Evolutionary conservation across 1,139 yeast genomes (phyloP), one percentile per base, ranked within the genome.

Genomic region (Suhomyces anneliseae): DNA sequence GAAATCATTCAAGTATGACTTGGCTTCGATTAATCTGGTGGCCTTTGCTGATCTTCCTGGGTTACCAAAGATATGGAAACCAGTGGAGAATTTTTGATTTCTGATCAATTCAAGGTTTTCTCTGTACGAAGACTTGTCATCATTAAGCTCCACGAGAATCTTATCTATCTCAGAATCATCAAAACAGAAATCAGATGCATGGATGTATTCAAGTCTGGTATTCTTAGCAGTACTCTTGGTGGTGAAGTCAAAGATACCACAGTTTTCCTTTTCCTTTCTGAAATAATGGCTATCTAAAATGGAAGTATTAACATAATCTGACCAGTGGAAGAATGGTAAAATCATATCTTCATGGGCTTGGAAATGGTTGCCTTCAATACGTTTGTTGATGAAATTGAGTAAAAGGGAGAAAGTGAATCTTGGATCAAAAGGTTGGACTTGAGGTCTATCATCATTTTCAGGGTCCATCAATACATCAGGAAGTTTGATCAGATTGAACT

Each of bases 1-100:
- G 48, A 75, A 74, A 37, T 74, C 76, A 46, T 72, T 55, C 8
- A 78, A 56, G 52, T 64, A 76, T 12, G 79, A 70, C 48, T 66
- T 69, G 2, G 73, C 62, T 27, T 70, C 70, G 3, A 75, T 36
- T 1, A 62, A 55, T 39, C 74, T 65, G 29, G 60, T 45, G 3
- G 54, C 54, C 37, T 54, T 61, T 2, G 62, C 56, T 1, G 73
- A 60, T 38, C 78, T 60, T 9, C 73, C 75, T 2, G 72, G 57
- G 48, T 65, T 59, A 24, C 47, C 47, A 48, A 60, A 67, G 1
- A 77, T 63, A 54, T 75, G 80, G 53, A 75, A 75, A 0, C 78
- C 78, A 1, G 77, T 46, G 24, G 51, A 49, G 37, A 38, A 37
- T 6, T 38, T 41, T 14, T 42, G 40, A 4, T 42, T 27, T 10